Evolutionary conservation across 192 early-diverging fungal species (phyloP).

Genomic region (Coemansia sp.): DNA sequence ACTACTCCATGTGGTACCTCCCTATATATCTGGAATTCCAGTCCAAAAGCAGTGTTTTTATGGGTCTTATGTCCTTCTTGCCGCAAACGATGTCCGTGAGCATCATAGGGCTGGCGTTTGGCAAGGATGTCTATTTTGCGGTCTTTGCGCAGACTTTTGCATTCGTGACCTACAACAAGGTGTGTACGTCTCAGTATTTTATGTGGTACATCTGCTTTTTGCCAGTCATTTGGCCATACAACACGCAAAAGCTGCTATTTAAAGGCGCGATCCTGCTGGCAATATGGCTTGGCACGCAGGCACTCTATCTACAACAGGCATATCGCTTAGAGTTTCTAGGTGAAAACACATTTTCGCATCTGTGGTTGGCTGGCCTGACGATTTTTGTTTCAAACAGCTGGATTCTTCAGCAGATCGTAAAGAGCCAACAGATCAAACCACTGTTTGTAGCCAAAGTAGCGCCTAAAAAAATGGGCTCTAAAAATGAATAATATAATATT

Average conservation of each 20-base stretch:
- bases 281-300: constrained; percentile 78
- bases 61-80: constrained; percentile 76
- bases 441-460: constrained; percentile 8
- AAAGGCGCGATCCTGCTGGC: constrained; percentile 58
- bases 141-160: constrained; percentile 92
- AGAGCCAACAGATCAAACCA: constrained; percentile 31
- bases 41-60: constrained; percentile 49
- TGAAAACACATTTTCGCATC: constrained; percentile 71
- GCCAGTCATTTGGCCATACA: constrained; percentile 79
- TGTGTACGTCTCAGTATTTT: constrained; percentile 97
- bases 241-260: constrained; percentile 47
- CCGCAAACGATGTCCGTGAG: constrained; percentile 76
- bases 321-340: constrained; percentile 88
- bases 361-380: constrained; percentile 71
- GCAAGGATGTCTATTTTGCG: constrained; percentile 83
- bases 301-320: constrained; percentile 80
- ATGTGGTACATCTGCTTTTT: constrained; percentile 98
- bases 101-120: constrained; percentile 68
- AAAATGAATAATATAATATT: no score
- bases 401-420: constrained; percentile 61
- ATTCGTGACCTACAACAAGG: constrained; percentile 97
- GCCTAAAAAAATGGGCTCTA: background rate
- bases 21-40: constrained; percentile 82
- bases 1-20: constrained; percentile 97
- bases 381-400: constrained; percentile 76